These are phyloP conservation scores for Magnolia sinica DNA, from an alignment of 164 flowering plant genomes.

Conservation along the genomic window DNA sequence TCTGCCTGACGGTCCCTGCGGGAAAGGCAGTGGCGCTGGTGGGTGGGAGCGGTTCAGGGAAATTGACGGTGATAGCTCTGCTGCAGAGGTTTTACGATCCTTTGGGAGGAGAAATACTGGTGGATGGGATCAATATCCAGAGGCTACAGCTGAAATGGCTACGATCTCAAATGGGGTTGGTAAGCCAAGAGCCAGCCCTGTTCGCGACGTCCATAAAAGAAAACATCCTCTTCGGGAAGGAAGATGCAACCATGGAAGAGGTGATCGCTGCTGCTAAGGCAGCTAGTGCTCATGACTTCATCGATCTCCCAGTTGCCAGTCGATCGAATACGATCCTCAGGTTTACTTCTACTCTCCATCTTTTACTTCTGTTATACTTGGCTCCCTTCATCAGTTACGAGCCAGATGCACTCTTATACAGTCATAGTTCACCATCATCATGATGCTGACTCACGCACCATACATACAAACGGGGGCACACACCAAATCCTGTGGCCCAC, in stretches of 20 bases:
- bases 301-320: slow-evolving; percentile 52
- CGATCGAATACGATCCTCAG: slow-evolving; percentile 77
- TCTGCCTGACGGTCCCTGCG: slow-evolving; percentile 52
- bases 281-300: slow-evolving; percentile 84
- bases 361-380: no score
- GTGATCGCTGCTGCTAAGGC: slow-evolving; percentile 74
- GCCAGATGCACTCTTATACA: no score
- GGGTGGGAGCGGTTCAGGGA: slow-evolving; percentile 44
- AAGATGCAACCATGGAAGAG: slow-evolving; percentile 64
- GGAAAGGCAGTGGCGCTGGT: slow-evolving; percentile 81
- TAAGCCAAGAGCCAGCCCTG: slow-evolving; percentile 26
- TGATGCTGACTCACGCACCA: no score
- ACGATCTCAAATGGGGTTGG: slow-evolving; percentile 79
- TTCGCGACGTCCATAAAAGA: slow-evolving; percentile 79
- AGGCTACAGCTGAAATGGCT: slow-evolving; percentile 81
- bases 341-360: slow-evolving; percentile 25
- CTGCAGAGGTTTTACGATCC: slow-evolving; percentile 82
- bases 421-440: no score
- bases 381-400: no score
- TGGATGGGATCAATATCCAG: slow-evolving; percentile 62
- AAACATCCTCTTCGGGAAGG: slow-evolving; percentile 82
- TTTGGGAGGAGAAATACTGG: slow-evolving; percentile 54
- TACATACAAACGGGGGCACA: no score
- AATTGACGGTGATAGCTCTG: slow-evolving; percentile 41
- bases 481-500: no score